phyloP scores from a whole-genome alignment of 768 basidiomycete species.

The Wakefieldia striispora region DNA sequence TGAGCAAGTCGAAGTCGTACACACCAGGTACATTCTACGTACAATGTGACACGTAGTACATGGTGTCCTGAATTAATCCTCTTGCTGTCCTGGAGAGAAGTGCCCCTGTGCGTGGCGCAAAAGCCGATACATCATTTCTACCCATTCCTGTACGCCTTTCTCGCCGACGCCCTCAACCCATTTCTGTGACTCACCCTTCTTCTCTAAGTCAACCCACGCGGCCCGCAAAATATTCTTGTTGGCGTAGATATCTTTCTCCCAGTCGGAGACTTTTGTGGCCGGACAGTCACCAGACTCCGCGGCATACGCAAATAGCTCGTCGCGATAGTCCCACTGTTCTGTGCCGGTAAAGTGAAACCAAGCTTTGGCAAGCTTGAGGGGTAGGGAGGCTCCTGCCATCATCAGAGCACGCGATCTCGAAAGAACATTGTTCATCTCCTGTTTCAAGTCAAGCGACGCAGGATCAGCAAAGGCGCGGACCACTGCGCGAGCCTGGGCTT shows the following conservation, averaged over 20 bases:
- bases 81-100: not conserved
- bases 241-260: slow-evolving; percentile 58
- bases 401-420: slow-evolving; percentile 47
- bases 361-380: slow-evolving; percentile 43
- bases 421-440: slow-evolving; percentile 49
- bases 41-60: too few relatives aligned
- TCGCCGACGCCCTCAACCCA: slow-evolving; percentile 67
- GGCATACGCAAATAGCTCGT: slow-evolving; percentile 52
- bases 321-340: slow-evolving; percentile 70
- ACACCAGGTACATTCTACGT: too few relatives aligned
- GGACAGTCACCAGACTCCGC: slow-evolving; percentile 30
- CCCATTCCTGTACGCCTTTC: slow-evolving; percentile 59
- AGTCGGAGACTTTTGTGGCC: slow-evolving; percentile 41
- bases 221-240: slow-evolving; percentile 46
- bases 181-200: slow-evolving; percentile 50
- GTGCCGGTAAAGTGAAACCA: slow-evolving; percentile 54
- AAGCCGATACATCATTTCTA: slow-evolving; percentile 42
- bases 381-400: slow-evolving; percentile 30
- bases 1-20: too few relatives aligned
- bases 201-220: slow-evolving; percentile 60
- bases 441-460: slow-evolving; percentile 43
- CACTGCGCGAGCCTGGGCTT: slow-evolving; percentile 71
- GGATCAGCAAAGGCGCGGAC: slow-evolving; percentile 55
- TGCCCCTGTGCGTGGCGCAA: slow-evolving; percentile 16
- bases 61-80: not conserved